Conservation (phyloP, 768 basidiomycete genomes). For the Lanmaoa rubissima region DNA sequence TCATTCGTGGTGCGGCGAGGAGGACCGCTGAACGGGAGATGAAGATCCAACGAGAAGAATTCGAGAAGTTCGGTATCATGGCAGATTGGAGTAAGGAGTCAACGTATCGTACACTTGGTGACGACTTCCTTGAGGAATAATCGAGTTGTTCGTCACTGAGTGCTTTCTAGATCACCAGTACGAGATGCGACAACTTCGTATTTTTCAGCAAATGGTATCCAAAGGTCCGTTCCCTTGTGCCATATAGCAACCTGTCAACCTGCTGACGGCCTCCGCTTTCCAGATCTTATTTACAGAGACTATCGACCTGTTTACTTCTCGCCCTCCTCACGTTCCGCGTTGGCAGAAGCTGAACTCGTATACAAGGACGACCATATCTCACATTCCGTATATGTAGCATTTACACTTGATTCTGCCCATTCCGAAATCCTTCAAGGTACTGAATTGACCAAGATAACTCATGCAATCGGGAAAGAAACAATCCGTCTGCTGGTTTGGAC, state of each 20-base stretch:
- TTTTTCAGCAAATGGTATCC: conserved; percentile 88
- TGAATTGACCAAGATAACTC: conserved; percentile 21
- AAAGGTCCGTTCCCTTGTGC: conserved; percentile 48
- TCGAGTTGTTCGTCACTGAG: background rate
- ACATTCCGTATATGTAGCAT: conserved; percentile 82
- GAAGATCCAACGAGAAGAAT: conserved; percentile 72
- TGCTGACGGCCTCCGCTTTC: background rate
- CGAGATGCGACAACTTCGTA: conserved; percentile 80
- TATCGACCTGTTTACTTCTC: conserved; percentile 94
- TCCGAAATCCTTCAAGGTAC: conserved; percentile 14
- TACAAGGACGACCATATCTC: conserved; percentile 90
- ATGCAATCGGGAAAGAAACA: conserved; percentile 32
- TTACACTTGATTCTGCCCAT: conserved; percentile 50
- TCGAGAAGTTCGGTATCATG: conserved; percentile 84
- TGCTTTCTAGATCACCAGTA: conserved; percentile 68
- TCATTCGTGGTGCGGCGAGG: conserved; percentile 70
- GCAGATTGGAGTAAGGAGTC: conserved; percentile 75
- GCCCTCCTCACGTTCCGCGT: conserved; percentile 88
- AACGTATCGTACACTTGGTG: conserved; percentile 87
- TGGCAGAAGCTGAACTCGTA: conserved; percentile 92
- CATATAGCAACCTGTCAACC: background rate
- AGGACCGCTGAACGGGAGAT: conserved; percentile 74
- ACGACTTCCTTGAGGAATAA: conserved; percentile 1
- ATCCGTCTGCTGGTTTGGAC: conserved; percentile 86
- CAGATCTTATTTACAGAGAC: conserved; percentile 80